Evolutionary conservation across 306 rosid species (phyloP).

Genomic region (Fagus sylvatica): DNA sequence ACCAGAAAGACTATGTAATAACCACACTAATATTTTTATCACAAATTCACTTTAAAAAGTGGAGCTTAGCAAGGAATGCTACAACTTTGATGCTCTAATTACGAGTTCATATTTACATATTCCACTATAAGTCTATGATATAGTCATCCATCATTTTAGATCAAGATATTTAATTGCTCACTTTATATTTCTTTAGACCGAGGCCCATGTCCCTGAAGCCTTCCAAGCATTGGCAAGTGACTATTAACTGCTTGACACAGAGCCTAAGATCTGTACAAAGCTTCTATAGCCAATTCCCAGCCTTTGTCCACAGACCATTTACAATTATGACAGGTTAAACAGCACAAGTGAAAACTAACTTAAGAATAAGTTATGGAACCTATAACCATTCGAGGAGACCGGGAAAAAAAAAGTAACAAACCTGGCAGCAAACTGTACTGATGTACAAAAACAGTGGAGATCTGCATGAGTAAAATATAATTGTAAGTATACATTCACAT

Average conservation of each 20-base stretch:
- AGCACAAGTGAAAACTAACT: constrained; percentile 1
- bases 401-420: constrained; percentile 15
- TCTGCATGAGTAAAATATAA: constrained; percentile 48
- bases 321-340: neutral
- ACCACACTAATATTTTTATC: neutral
- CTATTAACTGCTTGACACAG: neutral
- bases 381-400: neutral
- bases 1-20: neutral
- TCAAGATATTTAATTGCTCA: neutral
- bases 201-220: constrained; percentile 3
- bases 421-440: constrained; percentile 61
- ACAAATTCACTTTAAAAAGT: neutral
- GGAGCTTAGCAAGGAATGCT: neutral
- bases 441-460: constrained; percentile 49
- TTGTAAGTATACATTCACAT: constrained; percentile 1
- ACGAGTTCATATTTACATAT: neutral
- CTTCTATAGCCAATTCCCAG: neutral
- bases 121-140: neutral
- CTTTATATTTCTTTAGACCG: neutral
- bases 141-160: neutral
- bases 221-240: constrained; percentile 10
- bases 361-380: neutral
- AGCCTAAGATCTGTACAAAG: constrained; percentile 1
- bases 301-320: constrained; percentile 5
- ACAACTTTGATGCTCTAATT: neutral